Conservation (phyloP, 1,284 basidiomycete genomes). For the Golubevia pallescens region DNA sequence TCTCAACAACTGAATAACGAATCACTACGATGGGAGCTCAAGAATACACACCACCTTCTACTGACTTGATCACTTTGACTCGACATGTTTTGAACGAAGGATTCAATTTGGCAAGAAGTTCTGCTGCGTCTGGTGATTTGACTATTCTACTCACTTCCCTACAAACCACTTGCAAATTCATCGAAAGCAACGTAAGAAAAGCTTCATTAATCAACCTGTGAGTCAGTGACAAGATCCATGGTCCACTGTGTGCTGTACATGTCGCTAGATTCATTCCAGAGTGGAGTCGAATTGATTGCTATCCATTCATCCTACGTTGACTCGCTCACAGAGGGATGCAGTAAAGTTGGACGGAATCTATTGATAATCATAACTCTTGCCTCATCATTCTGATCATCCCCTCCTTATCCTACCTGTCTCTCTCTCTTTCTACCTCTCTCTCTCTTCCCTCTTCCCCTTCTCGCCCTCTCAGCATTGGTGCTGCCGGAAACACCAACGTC, state of each 20-base stretch:
- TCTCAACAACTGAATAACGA: too few species aligned
- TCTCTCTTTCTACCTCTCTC: background rate
- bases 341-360: background rate
- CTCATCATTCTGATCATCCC: background rate
- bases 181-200: constrained; percentile 95
- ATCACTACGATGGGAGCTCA: constrained; percentile 3
- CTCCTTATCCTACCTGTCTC: background rate
- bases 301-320: too few species aligned
- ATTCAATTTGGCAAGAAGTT: constrained; percentile 25
- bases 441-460: background rate
- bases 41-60: constrained; percentile 43
- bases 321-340: background rate
- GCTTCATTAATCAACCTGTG: constrained; percentile 96
- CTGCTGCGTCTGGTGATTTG: constrained; percentile 75
- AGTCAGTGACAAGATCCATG: constrained; percentile 63
- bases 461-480: constrained; percentile 75
- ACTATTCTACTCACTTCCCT: constrained; percentile 93
- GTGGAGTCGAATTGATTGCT: too few species aligned
- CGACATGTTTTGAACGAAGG: constrained; percentile 60
- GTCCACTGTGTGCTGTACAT: too few species aligned
- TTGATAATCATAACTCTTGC: background rate
- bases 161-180: constrained; percentile 83
- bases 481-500: constrained; percentile 93
- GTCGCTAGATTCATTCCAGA: too few species aligned
- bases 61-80: constrained; percentile 62